These are phyloP conservation scores for Penicillium frequentans DNA, from an alignment of 2,329 filamentous ascomycete species.

Conservation along the genomic window DNA sequence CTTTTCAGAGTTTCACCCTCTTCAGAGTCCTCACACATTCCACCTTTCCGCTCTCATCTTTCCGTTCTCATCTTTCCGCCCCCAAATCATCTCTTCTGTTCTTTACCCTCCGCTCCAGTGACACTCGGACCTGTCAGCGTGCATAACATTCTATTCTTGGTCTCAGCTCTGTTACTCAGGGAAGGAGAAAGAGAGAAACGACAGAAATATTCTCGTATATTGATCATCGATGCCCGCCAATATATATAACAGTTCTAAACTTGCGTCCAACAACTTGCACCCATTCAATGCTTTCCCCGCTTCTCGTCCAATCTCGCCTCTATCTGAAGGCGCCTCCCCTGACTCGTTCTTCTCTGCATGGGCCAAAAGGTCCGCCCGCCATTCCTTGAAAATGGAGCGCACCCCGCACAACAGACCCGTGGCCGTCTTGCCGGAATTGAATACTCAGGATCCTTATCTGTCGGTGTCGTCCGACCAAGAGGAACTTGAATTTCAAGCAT, in stretches of 20 bases:
- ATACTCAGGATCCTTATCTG: slow-evolving; percentile 40
- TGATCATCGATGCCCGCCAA: slow-evolving; percentile 3
- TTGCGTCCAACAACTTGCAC: neutral
- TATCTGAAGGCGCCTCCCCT: slow-evolving; percentile 12
- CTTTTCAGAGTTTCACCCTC: neutral
- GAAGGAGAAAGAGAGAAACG: neutral
- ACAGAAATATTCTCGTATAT: neutral
- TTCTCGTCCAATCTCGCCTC: slow-evolving; percentile 17
- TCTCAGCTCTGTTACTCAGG: neutral
- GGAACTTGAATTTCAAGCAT: slow-evolving; percentile 36
- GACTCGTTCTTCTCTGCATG: slow-evolving; percentile 11
- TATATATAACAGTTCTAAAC: slow-evolving; percentile 9
- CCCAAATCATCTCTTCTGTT: neutral
- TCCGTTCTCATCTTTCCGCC: neutral
- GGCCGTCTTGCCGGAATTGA: slow-evolving; percentile 32
- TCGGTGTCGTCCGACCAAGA: slow-evolving; percentile 40
- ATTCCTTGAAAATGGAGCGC: slow-evolving; percentile 22
- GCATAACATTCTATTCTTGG: neutral
- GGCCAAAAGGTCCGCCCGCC: slow-evolving; percentile 1
- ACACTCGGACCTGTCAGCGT: neutral
- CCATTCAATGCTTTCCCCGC: slow-evolving; percentile 4
- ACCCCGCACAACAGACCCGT: slow-evolving; percentile 24
- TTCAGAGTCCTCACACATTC: neutral
- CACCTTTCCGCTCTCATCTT: neutral
- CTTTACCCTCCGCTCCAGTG: neutral